A percentile compares a stretch with the other conserved stretches of the same genome.
Conservation (phyloP, 2,329 filamentous ascomycete genomes). For the Xylariaceae sp. region DNA sequence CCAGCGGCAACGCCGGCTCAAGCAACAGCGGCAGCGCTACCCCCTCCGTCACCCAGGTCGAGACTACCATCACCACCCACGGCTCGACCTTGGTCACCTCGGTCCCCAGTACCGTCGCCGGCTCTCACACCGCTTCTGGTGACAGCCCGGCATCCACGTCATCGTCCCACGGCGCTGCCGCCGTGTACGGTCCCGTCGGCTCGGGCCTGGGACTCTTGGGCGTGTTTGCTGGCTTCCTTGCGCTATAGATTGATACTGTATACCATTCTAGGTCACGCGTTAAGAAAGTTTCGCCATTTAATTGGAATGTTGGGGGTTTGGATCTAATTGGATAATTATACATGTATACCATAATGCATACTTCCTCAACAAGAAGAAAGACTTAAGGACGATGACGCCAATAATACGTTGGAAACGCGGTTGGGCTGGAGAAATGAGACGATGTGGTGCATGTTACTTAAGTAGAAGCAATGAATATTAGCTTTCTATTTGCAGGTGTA, state of each 20-base stretch:
- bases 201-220: constrained; percentile 53
- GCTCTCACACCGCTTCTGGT: neutral
- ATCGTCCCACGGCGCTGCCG: constrained; percentile 41
- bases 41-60: constrained; percentile 31
- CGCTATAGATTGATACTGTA: constrained; percentile 49
- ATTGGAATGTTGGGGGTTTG: constrained; percentile 10
- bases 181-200: constrained; percentile 45
- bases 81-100: constrained; percentile 39
- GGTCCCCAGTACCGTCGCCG: constrained; percentile 36
- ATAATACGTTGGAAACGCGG: constrained; percentile 7
- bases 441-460: too few relatives aligned
- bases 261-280: constrained; percentile 3
- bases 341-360: neutral
- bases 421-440: too few relatives aligned
- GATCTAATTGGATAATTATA: neutral
- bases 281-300: constrained; percentile 5
- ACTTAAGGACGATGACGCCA: constrained; percentile 1
- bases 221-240: constrained; percentile 55
- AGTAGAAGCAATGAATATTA: too few relatives aligned
- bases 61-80: constrained; percentile 36
- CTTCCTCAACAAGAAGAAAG: neutral
- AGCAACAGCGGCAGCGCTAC: constrained; percentile 49
- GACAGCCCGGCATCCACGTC: neutral
- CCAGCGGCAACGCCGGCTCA: constrained; percentile 22
- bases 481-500: too few relatives aligned